Conservation (phyloP, 441 rosid genomes). For the Geranium incanum region DNA sequence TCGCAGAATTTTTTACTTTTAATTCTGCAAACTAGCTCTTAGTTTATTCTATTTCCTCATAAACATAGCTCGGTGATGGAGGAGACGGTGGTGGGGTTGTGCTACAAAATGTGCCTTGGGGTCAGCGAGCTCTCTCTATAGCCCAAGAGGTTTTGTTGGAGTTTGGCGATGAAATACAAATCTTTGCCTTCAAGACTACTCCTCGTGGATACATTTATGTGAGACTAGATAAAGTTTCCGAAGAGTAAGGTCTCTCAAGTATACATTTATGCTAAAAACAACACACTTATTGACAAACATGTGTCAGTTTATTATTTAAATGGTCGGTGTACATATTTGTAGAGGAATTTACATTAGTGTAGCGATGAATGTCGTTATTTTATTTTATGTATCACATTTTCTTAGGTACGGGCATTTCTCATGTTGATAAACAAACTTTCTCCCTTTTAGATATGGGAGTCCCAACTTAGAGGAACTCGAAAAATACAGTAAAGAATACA, state of each 20-base stretch:
- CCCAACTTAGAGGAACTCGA: slow-evolving; percentile 80
- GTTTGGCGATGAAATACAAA: slow-evolving; percentile 42
- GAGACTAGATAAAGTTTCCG: slow-evolving; percentile 66
- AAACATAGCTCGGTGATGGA: slow-evolving; percentile 65
- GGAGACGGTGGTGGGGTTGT: slow-evolving; percentile 89
- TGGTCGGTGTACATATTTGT: neutral
- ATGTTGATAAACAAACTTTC: slow-evolving; percentile 6
- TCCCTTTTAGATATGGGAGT: slow-evolving; percentile 61
- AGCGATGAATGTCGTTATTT: neutral
- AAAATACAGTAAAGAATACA: slow-evolving; percentile 56
- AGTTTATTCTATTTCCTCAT: neutral
- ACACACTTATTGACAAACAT: neutral
- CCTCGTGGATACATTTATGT: slow-evolving; percentile 72
- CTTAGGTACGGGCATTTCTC: neutral
- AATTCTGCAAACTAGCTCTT: slow-evolving; percentile 6
- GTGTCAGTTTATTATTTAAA: neutral
- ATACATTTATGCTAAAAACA: neutral
- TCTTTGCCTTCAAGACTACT: slow-evolving; percentile 72
- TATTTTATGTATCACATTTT: neutral
- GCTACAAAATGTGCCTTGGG: slow-evolving; percentile 66
- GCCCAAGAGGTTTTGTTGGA: slow-evolving; percentile 48
- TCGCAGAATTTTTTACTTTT: slow-evolving; percentile 13
- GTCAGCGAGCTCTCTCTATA: slow-evolving; percentile 58
- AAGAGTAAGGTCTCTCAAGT: slow-evolving; percentile 38
- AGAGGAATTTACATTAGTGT: neutral